phyloP scores from a whole-genome alignment of 2,329 filamentous ascomycete species.

The Neonectria hederae region DNA sequence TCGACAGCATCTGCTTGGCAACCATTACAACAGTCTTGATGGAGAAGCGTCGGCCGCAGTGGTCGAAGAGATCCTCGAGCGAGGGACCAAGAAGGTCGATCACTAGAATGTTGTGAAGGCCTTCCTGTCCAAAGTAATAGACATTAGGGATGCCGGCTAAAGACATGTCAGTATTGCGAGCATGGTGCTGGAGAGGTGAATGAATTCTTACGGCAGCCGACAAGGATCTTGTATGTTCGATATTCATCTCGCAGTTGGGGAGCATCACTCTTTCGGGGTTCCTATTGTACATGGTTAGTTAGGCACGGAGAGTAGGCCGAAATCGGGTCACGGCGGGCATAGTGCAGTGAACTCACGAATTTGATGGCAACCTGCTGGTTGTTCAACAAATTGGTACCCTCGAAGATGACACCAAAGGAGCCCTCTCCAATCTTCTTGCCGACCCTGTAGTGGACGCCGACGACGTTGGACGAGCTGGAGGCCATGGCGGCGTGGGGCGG shows the following conservation, averaged over 20 bases:
- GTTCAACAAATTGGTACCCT: constrained; percentile 97
- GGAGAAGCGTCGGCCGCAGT: constrained; percentile 93
- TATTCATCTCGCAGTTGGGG: constrained; percentile 98
- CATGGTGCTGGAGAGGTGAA: constrained; percentile 43
- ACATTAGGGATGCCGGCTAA: constrained; percentile 98
- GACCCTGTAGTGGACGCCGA: constrained; percentile 97
- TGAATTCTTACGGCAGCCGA: constrained; percentile 87
- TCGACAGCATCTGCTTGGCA: constrained; percentile 97
- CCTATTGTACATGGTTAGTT: constrained; percentile 60
- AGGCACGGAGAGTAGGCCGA: background rate
- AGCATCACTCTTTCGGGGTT: constrained; percentile 98
- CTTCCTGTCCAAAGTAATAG: constrained; percentile 99
- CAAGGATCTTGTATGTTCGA: constrained; percentile 98
- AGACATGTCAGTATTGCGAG: constrained; percentile 35
- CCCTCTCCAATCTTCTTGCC: constrained; percentile 99
- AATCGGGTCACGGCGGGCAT: background rate
- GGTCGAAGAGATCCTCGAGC: constrained; percentile 95
- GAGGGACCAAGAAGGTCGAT: constrained; percentile 96
- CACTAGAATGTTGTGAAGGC: constrained; percentile 97
- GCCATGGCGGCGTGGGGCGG: constrained; percentile 66
- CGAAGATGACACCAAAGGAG: constrained; percentile 98
- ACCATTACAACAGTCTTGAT: constrained; percentile 99
- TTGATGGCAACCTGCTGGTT: constrained; percentile 99
- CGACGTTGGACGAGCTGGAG: constrained; percentile 93
- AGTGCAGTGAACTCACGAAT: constrained; percentile 73